Base-by-base conservation (phyloP, 2,329 filamentous ascomycete genomes). In the Fusarium tjaetaba region DNA sequence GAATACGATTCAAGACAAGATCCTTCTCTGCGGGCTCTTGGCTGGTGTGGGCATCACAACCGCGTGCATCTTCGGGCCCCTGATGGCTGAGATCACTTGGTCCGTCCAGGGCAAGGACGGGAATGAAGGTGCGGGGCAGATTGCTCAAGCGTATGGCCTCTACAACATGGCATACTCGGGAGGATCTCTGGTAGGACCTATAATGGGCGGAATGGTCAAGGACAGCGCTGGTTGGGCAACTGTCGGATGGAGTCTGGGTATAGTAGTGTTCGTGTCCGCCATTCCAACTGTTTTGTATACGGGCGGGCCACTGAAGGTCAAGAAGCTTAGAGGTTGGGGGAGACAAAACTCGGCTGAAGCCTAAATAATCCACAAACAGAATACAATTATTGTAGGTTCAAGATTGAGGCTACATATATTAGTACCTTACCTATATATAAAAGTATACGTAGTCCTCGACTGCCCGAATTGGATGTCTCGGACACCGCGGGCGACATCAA, bases 81-180 rank as follows among this genome's bases (percentile, higher is more conserved):
- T 82, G 59, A 82, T 82, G 77, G 81, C 81, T 5, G 81, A 82
- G 70, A 81, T 82, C 43, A 81, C 79, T 41, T 82, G 79, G 79
- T 71, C 80, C 8, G 72, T 80, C 14, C 70, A 79, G 53, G 67
- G 58, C 16, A 70, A 74, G 22, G 72, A 74, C 57, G 73, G 73
- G 6, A 72, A 70, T 22, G 67, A 70, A 41, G 73, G 72, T 28
- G 70, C 56, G 13, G 76, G 75, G 20, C 80, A 82, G 11, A 80
- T 81, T 61, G 81, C 80, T 16, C 79, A 81, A 26, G 80, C 79
- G 5, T 82, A 82, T 56, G 81, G 80, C 7, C 65, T 82, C 41
- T 82, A 82, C 64, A 83, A 81, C 53, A 77, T 82, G 65, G 79
- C 81, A 13, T 82, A 77, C 59, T 80, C 81, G 7, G 78, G 74